Percentiles rank a stretch among this genome's conserved stretches.
Conservation (phyloP, 1,284 basidiomycete genomes). For the Veloboletus limbatus region DNA sequence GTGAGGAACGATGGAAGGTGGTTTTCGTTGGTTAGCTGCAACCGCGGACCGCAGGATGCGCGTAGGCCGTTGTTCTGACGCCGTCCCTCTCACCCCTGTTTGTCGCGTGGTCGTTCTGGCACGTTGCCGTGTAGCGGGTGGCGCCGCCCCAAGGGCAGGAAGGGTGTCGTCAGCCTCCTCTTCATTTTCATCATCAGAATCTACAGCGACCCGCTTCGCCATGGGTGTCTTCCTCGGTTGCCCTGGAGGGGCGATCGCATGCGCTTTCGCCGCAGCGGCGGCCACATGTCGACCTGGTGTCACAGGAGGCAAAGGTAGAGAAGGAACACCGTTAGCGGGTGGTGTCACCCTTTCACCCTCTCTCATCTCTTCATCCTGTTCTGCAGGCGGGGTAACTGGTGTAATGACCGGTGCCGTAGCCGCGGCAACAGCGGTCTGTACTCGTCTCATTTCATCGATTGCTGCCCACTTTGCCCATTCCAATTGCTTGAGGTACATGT, state of each 20-base stretch:
- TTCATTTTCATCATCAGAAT: slow-evolving; percentile 54
- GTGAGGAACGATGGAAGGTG: slow-evolving; percentile 39
- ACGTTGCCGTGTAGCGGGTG: slow-evolving; percentile 40
- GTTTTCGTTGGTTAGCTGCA: slow-evolving; percentile 32
- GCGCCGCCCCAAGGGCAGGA: slow-evolving; percentile 54
- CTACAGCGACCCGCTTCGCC: slow-evolving; percentile 61
- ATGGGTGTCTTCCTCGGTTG: slow-evolving; percentile 84
- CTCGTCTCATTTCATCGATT: slow-evolving; percentile 63
- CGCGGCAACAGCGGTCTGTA: slow-evolving; percentile 46
- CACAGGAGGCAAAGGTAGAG: slow-evolving; percentile 58
- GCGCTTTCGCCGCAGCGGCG: slow-evolving; percentile 62
- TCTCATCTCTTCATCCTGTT: slow-evolving; percentile 56
- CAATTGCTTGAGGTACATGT: slow-evolving; percentile 94
- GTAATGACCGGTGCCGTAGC: slow-evolving; percentile 51
- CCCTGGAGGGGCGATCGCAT: slow-evolving; percentile 68
- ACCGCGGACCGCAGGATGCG: slow-evolving; percentile 72
- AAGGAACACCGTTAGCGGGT: slow-evolving; percentile 29
- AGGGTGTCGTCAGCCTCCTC: slow-evolving; percentile 57
- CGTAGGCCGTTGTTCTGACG: slow-evolving; percentile 67
- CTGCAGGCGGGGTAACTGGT: slow-evolving; percentile 79
- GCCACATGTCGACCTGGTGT: slow-evolving; percentile 75
- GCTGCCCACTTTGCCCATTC: slow-evolving; percentile 95
- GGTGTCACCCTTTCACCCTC: slow-evolving; percentile 40
- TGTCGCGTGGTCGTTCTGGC: slow-evolving; percentile 44
- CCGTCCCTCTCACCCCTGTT: slow-evolving; percentile 45